Conservation (phyloP, 208 protist species). For the Crithidia thermophila region DNA sequence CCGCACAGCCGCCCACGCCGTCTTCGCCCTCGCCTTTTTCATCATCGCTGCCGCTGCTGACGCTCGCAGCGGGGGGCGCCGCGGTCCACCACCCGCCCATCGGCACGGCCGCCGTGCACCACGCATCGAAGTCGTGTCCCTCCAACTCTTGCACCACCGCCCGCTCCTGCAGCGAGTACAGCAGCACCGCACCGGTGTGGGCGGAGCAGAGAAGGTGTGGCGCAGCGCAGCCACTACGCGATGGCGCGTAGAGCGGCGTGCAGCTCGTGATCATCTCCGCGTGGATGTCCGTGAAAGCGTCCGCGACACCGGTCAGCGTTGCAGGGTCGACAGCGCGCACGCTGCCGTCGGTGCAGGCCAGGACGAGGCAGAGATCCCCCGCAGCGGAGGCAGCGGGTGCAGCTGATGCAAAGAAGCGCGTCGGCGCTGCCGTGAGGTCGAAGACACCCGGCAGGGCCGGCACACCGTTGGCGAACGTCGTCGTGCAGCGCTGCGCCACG, state of each 20-base stretch:
- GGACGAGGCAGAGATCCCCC: conserved; percentile 23
- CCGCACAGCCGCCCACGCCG: too few species aligned
- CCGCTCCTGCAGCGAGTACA: conserved; percentile 43
- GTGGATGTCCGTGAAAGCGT: conserved; percentile 46
- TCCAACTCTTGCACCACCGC: conserved; percentile 38
- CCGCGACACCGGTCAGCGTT: conserved; percentile 19
- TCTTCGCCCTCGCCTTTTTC: background rate
- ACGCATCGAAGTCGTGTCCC: conserved; percentile 85
- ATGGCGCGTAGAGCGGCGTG: conserved; percentile 47
- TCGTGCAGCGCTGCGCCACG: background rate
- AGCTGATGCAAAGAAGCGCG: conserved; percentile 1
- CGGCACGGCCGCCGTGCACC: conserved; percentile 69
- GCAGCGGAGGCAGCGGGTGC: background rate
- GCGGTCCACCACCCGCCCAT: conserved; percentile 12
- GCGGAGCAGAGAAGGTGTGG: conserved; percentile 66
- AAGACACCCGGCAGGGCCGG: conserved; percentile 71
- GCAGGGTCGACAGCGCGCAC: conserved; percentile 45
- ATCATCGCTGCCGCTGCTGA: background rate
- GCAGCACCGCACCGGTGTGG: conserved; percentile 60
- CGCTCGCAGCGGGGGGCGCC: background rate
- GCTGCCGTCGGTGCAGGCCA: conserved; percentile 73
- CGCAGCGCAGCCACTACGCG: too few species aligned
- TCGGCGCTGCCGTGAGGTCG: conserved; percentile 40
- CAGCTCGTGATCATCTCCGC: conserved; percentile 81
- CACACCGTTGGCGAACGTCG: background rate